Evolutionary conservation across 2,329 filamentous ascomycete genomes (phyloP), one percentile per base, ranked within the genome.

Genomic region (Botrytis squamosa): DNA sequence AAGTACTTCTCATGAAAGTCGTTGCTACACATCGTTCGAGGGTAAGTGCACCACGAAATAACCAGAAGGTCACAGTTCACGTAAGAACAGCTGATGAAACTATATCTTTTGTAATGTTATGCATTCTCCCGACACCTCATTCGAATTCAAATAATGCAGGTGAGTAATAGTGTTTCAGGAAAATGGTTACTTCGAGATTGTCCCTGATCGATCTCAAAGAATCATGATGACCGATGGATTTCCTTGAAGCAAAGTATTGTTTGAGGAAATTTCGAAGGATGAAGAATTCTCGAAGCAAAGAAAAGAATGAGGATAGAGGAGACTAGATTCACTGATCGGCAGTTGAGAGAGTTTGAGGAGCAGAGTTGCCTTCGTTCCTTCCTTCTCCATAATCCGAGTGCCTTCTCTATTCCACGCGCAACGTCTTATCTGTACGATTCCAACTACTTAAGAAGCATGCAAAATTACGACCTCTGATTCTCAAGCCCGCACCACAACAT

Each of bases 221-320:
- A 25, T 0, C 22, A 12, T n/a, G 46, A 3, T n/a, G 10, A 25
- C 4, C 12, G 10, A 3, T 52, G 2, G n/a, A 52, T 2, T 4
- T 20, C 0, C 14, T n/a, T 25, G 22, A n/a, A 52, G 49, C 49
- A n/a, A n/a, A 6, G 6, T 52, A 3, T n/a, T 52, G 22, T 52
- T 52, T 52, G 49, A 14, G 10, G 10, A 10, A 14, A n/a, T 52
- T 52, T n/a, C 4, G 10, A 52, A 52, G n/a, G 49, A n/a, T 52
- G 25, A n/a, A n/a, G 2, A n/a, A 0, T n/a, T 52, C 49, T n/a
- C 7, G 25, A n/a, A n/a, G 12, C 3, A 7, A 52, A n/a, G 49
- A 3, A 25, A 52, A n/a, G 49, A 52, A 52, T 16, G 25, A n/a
- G 25, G 25, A n/a, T 4, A 10, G 25, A 52, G 49, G 25, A n/a